phyloP scores from a whole-genome alignment of 2,329 filamentous ascomycete genomes.

The Macroventuria anomochaeta region DNA sequence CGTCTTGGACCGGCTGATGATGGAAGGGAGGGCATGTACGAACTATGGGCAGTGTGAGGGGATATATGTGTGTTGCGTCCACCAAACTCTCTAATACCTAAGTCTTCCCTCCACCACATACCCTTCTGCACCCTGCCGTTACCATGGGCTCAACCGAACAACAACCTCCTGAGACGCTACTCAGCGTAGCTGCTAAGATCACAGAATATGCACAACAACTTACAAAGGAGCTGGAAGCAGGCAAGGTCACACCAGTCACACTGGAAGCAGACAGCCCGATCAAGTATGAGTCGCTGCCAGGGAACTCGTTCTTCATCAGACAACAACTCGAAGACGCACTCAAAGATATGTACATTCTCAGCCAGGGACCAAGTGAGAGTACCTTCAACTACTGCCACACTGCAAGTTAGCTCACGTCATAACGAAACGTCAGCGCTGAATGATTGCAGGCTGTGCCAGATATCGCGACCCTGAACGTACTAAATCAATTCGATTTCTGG shows the following conservation, averaged over 20 bases:
- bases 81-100: background rate
- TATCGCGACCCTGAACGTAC: constrained; percentile 53
- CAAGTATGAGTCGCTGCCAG: constrained; percentile 51
- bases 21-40: constrained; percentile 8
- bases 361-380: constrained; percentile 59
- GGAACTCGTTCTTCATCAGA: constrained; percentile 54
- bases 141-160: constrained; percentile 29
- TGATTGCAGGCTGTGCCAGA: constrained; percentile 52
- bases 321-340: constrained; percentile 56
- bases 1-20: constrained; percentile 8
- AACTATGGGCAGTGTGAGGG: background rate
- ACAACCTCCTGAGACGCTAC: constrained; percentile 45
- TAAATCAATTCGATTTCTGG: constrained; percentile 63
- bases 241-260: constrained; percentile 53
- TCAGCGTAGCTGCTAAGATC: constrained; percentile 55
- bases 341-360: constrained; percentile 56
- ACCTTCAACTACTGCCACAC: constrained; percentile 51
- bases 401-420: constrained; percentile 12
- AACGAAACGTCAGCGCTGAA: background rate
- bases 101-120: background rate
- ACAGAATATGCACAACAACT: constrained; percentile 54
- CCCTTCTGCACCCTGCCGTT: background rate
- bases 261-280: constrained; percentile 54
- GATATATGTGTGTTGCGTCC: constrained; percentile 1
- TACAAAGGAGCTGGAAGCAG: constrained; percentile 51